Conservation (phyloP, 225 moss, liverwort and hornwort species). For the Polytrichum formosum region DNA sequence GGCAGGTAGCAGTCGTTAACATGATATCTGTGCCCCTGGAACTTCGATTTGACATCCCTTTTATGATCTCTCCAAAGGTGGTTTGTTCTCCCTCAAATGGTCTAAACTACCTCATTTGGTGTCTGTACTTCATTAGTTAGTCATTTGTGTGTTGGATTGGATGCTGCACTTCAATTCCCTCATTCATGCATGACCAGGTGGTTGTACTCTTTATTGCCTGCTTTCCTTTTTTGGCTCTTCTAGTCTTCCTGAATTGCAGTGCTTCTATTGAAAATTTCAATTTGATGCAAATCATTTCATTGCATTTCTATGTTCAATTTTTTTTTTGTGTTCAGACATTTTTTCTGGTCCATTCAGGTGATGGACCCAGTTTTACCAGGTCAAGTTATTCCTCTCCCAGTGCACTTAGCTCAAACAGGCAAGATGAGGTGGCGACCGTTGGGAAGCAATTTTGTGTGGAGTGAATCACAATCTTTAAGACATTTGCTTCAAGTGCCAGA, state of each 20-base stretch:
- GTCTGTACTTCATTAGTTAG: background rate
- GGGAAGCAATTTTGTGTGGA: slow-evolving; percentile 78
- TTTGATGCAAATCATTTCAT: no score
- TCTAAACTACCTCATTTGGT: background rate
- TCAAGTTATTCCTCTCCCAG: slow-evolving; percentile 77
- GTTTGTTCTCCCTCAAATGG: background rate
- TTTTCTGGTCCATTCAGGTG: slow-evolving; percentile 43
- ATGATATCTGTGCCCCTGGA: slow-evolving; percentile 77
- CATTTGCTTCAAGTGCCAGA: slow-evolving; percentile 65
- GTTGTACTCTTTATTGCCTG: no score
- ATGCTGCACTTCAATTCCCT: background rate
- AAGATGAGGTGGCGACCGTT: slow-evolving; percentile 91
- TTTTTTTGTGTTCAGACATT: slow-evolving; percentile 7
- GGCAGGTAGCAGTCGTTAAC: slow-evolving; percentile 88
- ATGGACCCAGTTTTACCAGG: slow-evolving; percentile 87
- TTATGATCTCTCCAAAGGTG: slow-evolving; percentile 89
- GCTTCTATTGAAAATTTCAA: no score
- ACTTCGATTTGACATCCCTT: slow-evolving; percentile 92
- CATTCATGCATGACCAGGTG: background rate
- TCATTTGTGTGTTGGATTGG: no score
- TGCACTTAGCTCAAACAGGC: slow-evolving; percentile 92
- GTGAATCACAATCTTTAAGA: slow-evolving; percentile 81
- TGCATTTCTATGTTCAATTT: no score
- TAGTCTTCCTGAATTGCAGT: no score
- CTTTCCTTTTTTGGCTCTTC: no score